Evolutionary conservation across 345 rosid genomes (phyloP), one percentile per base, ranked within the genome.

Genomic region (Aquilaria sinensis): DNA sequence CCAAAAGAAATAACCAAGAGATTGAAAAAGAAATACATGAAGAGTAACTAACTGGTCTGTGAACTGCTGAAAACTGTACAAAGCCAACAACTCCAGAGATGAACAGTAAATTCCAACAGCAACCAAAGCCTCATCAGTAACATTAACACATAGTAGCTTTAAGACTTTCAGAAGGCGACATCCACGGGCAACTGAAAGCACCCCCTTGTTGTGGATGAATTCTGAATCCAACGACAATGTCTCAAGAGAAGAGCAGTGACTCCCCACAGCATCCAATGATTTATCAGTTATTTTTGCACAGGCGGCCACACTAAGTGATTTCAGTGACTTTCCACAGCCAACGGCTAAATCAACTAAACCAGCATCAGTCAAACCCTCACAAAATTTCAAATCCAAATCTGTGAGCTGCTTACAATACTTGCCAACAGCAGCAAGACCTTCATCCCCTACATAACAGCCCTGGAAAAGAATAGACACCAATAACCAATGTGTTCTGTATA

Each of bases 371-470:
- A 90, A 79, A 62, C 92, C 89, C 73, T 93, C 97, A 60, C 97
- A 93, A 74, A 88, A 90, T n/a, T 87, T 85, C 74, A 93, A 72
- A 70, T 86, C 90, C 66, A 93, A 65, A 52, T 83, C 86, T 75
- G 83, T 87, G 29, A 92, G 91, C 33, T 79, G 81, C 74, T 81
- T 80, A 72, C 96, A 87, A 61, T 73, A 75, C 62, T 78, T 77
- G 41, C 98, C 96, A 64, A 88, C 83, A 52, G 85, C 85, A 66
- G 79, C 77, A 65, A 88, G 78, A 67, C 96, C 98, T 76, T 68
- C 72, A 83, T 93, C 90, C 63, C 97, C 97, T 72, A 85, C 75
- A 78, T 79, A 90, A 77, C 94, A 93, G 79, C 97, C 98, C 94
- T 87, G 70, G 48, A 70, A 59, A 47, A 15, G 62, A 43, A 62